Base-by-base conservation (phyloP, 2,329 filamentous ascomycete species). In the Pseudocercospora eumusae region DNA sequence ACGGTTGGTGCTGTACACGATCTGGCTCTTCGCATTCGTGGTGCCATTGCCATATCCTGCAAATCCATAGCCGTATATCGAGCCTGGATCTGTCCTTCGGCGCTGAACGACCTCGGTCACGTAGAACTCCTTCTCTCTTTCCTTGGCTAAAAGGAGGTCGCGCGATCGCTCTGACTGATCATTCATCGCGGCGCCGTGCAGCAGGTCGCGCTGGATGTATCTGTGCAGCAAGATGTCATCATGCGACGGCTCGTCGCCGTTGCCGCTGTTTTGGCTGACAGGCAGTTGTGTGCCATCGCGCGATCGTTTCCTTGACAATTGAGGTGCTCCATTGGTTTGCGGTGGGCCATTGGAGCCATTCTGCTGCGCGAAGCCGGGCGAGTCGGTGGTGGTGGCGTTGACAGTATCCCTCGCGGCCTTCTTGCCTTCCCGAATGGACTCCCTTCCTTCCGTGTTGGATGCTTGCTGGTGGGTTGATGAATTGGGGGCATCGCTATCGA, bases 41-140 rank as follows among this genome's bases (percentile, higher is more conserved):
- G 86, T 83, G 64, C 90, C 89, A 79, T 98, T 98, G 67, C 91
- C 93, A 73, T 89, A 96, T 49, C 93, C 93, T 73, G 86, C 87
- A 75, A 96, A 99, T 59, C 95, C 95, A 69, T 81, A 78, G 28
- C 86, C 86, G 73, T 86, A 88, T 28, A 88, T 76, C 10, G 82
- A 80, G 42, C 81, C 85, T 15, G 86, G 85, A 66, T 86, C 81
- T 63, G 79, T 72, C 52, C 82, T 79, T 49, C 83, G 80, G 56
- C 84, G 79, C 82, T 86, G 76, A 82, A 89, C 78, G 82, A 92
- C 64, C 87, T 81, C 68, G 79, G 82, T 68, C 58, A 66, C 60
- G 80, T 93, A 92, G 73, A 91, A 88, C 63, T 88, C 84, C 62
- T 87, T 83, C 76, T 89, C 88, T 55, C 85, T 81, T 67, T 85